phyloP scores from a whole-genome alignment of 2,329 filamentous ascomycete species.

The Teratosphaeriaceae sp. region DNA sequence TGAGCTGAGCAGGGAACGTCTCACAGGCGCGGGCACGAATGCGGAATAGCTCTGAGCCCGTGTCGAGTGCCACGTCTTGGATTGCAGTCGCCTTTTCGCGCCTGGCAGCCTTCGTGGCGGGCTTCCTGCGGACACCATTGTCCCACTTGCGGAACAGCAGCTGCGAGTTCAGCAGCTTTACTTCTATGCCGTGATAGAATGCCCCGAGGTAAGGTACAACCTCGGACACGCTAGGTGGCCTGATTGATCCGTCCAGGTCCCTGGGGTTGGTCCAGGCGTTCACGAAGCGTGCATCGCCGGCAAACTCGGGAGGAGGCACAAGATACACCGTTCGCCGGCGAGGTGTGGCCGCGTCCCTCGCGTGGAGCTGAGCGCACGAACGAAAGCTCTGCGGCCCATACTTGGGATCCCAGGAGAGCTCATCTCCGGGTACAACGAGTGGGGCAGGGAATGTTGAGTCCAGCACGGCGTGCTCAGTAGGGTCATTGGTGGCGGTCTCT shows the following conservation, averaged over 20 bases:
- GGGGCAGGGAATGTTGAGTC: conserved; percentile 48
- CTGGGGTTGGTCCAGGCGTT: conserved; percentile 28
- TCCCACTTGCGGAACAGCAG: conserved; percentile 48
- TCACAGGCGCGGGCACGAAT: conserved; percentile 47
- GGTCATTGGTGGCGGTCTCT: no score
- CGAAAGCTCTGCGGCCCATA: conserved; percentile 47
- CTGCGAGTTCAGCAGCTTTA: conserved; percentile 37
- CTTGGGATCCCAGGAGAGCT: conserved; percentile 48
- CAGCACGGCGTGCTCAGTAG: neutral
- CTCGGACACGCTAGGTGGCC: conserved; percentile 20
- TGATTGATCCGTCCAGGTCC: neutral
- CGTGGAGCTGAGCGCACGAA: conserved; percentile 42
- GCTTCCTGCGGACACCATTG: conserved; percentile 11
- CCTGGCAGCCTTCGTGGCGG: no score
- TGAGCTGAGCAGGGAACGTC: conserved; percentile 46
- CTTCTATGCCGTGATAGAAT: conserved; percentile 50
- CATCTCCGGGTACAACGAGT: conserved; percentile 54
- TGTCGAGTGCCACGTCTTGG: conserved; percentile 42
- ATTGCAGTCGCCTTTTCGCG: conserved; percentile 5
- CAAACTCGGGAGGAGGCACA: conserved; percentile 39
- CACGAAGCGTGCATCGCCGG: conserved; percentile 33
- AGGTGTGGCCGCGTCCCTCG: conserved; percentile 45
- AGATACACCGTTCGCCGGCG: conserved; percentile 50
- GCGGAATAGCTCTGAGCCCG: conserved; percentile 35
- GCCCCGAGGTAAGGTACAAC: conserved; percentile 39